These are phyloP conservation scores for Fusarium anthophilum DNA, from an alignment of 2,329 filamentous ascomycete genomes.

Conservation along the genomic window DNA sequence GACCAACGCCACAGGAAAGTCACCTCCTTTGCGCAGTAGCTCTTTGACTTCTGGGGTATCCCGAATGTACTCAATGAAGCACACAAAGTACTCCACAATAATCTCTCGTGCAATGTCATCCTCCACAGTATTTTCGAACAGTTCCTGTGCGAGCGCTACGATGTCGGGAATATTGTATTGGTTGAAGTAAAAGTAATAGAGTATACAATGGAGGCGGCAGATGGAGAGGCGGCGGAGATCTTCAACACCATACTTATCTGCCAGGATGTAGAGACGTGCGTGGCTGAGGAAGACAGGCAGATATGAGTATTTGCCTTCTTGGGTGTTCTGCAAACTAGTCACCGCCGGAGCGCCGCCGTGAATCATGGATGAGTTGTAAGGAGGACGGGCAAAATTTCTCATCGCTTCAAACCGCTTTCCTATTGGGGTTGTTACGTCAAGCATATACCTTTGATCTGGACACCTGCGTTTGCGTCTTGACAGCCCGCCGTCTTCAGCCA, in stretches of 20 bases:
- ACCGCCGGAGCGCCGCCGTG: neutral
- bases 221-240: slow-evolving; percentile 27
- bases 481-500: neutral
- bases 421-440: neutral
- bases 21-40: slow-evolving; percentile 23
- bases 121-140: slow-evolving; percentile 38
- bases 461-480: neutral
- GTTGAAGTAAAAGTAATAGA: slow-evolving; percentile 25
- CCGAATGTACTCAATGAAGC: slow-evolving; percentile 31
- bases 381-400: slow-evolving; percentile 3
- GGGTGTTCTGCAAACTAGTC: neutral
- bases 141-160: slow-evolving; percentile 20
- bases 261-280: slow-evolving; percentile 38
- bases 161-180: slow-evolving; percentile 28
- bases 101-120: slow-evolving; percentile 31
- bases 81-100: slow-evolving; percentile 33
- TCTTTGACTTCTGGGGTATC: slow-evolving; percentile 17
- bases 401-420: slow-evolving; percentile 29
- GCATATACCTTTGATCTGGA: neutral
- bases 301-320: slow-evolving; percentile 8
- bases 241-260: slow-evolving; percentile 38
- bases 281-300: slow-evolving; percentile 35
- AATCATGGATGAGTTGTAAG: neutral
- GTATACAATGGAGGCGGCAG: slow-evolving; percentile 30
- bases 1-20: slow-evolving; percentile 34